A percentile compares a stretch with the other conserved stretches of the same genome.
phyloP scores from a whole-genome alignment of 129 eudicot genomes.

The Chrysanthemum lavandulifolium region DNA sequence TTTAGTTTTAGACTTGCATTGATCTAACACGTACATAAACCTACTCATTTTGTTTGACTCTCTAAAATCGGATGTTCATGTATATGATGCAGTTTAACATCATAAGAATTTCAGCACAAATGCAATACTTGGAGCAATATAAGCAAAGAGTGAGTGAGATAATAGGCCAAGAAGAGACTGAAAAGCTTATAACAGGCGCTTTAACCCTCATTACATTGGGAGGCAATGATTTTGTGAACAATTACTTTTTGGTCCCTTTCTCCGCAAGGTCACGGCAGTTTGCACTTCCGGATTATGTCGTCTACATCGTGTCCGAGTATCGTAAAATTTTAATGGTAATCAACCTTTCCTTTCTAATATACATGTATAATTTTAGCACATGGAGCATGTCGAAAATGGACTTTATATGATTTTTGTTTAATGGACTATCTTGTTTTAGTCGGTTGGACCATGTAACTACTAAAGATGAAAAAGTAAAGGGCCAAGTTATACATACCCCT shows the following conservation, averaged over 20 bases:
- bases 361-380: background rate
- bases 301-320: constrained; percentile 33
- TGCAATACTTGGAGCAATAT: constrained; percentile 33
- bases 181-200: constrained; percentile 28
- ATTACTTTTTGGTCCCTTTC: constrained; percentile 37
- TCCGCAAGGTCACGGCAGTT: constrained; percentile 38
- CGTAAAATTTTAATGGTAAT: constrained; percentile 33
- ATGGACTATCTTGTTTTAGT: background rate
- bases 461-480: background rate
- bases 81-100: constrained; percentile 32
- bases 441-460: background rate
- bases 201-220: constrained; percentile 37
- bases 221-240: constrained; percentile 46
- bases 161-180: constrained; percentile 28
- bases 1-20: too few species aligned
- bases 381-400: background rate
- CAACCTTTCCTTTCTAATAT: background rate
- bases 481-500: too few species aligned
- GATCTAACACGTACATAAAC: too few species aligned
- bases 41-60: too few species aligned
- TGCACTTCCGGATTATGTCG: constrained; percentile 33
- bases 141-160: constrained; percentile 33
- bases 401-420: background rate
- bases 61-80: too few species aligned
- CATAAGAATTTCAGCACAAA: constrained; percentile 27